A percentile compares a stretch with the other conserved stretches of the same genome.
Conservation (phyloP, 2,329 filamentous ascomycete species). For the Aureobasidium lini region DNA sequence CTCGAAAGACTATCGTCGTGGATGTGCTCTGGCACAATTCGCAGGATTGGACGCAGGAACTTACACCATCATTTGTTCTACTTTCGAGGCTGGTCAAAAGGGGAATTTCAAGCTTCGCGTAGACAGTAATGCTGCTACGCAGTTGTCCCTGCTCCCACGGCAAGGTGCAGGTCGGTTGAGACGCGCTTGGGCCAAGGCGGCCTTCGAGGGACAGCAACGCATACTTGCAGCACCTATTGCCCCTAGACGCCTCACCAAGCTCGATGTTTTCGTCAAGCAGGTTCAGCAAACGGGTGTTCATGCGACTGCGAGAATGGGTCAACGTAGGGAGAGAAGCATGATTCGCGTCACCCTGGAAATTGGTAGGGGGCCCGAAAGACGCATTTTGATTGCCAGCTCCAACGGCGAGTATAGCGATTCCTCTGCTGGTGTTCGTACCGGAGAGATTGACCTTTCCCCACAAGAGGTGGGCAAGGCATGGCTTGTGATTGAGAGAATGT, state of each 20-base stretch:
- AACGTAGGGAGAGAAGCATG: slow-evolving; percentile 33
- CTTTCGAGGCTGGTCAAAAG: slow-evolving; percentile 73
- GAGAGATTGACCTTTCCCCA: slow-evolving; percentile 68
- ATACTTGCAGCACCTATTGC: slow-evolving; percentile 47
- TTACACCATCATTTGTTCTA: slow-evolving; percentile 86
- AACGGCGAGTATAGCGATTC: slow-evolving; percentile 69
- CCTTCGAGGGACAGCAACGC: slow-evolving; percentile 44
- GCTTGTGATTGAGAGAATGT: slow-evolving; percentile 75
- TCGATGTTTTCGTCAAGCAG: slow-evolving; percentile 4
- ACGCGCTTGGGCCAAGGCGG: slow-evolving; percentile 48
- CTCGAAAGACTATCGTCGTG: slow-evolving; percentile 81
- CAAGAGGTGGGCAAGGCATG: slow-evolving; percentile 39
- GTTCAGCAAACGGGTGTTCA: slow-evolving; percentile 17
- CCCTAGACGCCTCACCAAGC: slow-evolving; percentile 41
- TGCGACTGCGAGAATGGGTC: slow-evolving; percentile 20
- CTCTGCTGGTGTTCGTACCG: slow-evolving; percentile 56
- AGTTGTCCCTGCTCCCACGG: slow-evolving; percentile 54
- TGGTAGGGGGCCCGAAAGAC: slow-evolving; percentile 62
- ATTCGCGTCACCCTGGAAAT: slow-evolving; percentile 67
- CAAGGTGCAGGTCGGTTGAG: slow-evolving; percentile 70
- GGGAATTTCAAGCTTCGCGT: slow-evolving; percentile 68
- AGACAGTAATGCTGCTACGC: slow-evolving; percentile 53
- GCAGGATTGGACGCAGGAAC: slow-evolving; percentile 56
- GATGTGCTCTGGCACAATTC: slow-evolving; percentile 63
- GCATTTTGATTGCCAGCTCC: slow-evolving; percentile 57